phyloP scores from a whole-genome alignment of 305 asterid genomes.

The Fraxinus greggii region DNA sequence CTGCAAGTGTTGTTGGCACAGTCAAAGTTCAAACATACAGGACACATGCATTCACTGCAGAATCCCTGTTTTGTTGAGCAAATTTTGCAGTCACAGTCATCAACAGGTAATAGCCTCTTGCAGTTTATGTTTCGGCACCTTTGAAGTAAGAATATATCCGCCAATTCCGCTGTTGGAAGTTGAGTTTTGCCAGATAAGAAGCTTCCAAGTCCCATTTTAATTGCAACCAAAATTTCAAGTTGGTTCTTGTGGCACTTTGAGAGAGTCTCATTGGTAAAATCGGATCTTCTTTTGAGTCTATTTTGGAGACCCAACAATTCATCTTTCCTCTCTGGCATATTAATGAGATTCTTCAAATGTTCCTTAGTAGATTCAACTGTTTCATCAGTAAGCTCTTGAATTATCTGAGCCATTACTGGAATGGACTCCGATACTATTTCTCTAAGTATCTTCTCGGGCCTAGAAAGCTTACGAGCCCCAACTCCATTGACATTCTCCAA shows the following conservation, averaged over 20 bases:
- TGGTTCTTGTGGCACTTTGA: constrained; percentile 73
- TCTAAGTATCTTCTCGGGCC: constrained; percentile 74
- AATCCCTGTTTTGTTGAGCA: constrained; percentile 84
- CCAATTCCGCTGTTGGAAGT: constrained; percentile 53
- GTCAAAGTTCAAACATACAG: constrained; percentile 83
- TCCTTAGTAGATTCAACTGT: constrained; percentile 67
- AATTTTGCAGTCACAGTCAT: constrained; percentile 93
- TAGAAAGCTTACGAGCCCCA: constrained; percentile 44
- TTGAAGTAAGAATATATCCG: constrained; percentile 74
- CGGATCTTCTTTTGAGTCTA: constrained; percentile 79
- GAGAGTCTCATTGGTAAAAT: constrained; percentile 68
- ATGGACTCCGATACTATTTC: constrained; percentile 80
- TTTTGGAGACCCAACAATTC: constrained; percentile 62
- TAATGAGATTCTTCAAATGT: constrained; percentile 50
- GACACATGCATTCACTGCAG: constrained; percentile 98
- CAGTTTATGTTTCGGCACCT: constrained; percentile 82
- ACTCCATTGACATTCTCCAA: constrained; percentile 46
- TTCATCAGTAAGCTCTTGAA: constrained; percentile 79
- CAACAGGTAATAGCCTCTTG: constrained; percentile 76
- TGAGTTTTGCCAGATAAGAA: constrained; percentile 46
- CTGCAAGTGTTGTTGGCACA: constrained; percentile 89
- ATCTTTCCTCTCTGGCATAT: constrained; percentile 56
- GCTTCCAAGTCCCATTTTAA: constrained; percentile 67
- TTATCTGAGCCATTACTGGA: constrained; percentile 63
- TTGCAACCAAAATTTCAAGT: constrained; percentile 72